Base-by-base conservation (phyloP, 2,329 filamentous ascomycete species). In the Xylaria sp. region DNA sequence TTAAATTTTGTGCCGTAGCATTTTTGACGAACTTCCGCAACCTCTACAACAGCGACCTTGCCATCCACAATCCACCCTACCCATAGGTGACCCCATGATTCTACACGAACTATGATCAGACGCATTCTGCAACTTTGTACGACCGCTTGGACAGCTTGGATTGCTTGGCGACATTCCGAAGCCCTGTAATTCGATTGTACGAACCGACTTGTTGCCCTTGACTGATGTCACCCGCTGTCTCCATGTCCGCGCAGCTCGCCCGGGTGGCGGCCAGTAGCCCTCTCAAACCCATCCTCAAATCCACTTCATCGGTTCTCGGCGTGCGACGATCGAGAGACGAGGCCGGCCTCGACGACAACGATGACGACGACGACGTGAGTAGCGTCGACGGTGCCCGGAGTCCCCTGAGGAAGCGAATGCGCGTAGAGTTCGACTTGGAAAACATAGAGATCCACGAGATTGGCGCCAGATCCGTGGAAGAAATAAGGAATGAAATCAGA, bases 351-450 rank as follows among this genome's bases (percentile, higher is more conserved):
- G 81, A 81, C 63, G 81, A 63, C 26, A 38, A 58, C 36, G 31
- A 59, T 33, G 46, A 59, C 40, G 81, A 83, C 66, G 75, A 80
- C 38, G 38, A 40, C 13, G 68, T 79, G n/a, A 71, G 70, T 65
- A 74, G 26, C 42, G 73, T 72, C 44, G 75, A 79, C 38, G 79
- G 82, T 28, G 76, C 79, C 15, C 80, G 82, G 59, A 85, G 80
- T 71, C 84, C 84, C 3, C 81, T 77, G 38, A 89, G 79, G 40
- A 89, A 89, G 76, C 83, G 86, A 44, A 85, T 84, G 68, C 88
- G 85, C 73, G 87, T 89, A 58, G 80, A 87, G 56, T 89, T 89
- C 71, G 86, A 89, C 79, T 83, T 89, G 69, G 84, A 85, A 23
- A 83, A 85, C 74, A 88, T 87, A 75, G 81, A 85, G 66, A 84